A percentile compares a stretch with the other conserved stretches of the same genome.
Evolutionary conservation across 2,329 filamentous ascomycete genomes (phyloP).

Genomic region (Rutstroemia sp.): DNA sequence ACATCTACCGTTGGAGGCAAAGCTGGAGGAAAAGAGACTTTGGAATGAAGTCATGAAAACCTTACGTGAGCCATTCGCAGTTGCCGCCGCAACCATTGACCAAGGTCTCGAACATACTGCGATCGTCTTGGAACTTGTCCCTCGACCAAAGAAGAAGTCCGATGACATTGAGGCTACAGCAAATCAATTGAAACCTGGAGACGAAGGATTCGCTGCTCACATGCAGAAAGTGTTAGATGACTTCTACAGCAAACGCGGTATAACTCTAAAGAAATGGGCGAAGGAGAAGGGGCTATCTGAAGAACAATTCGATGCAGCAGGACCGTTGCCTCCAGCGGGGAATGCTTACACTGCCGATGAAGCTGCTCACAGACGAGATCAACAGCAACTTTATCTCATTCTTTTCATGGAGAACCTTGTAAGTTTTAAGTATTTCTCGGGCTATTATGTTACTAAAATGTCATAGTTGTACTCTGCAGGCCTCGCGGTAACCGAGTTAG

Average conservation of each 20-base stretch:
- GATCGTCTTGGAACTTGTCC: slow-evolving; percentile 46
- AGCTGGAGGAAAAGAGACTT: slow-evolving; percentile 45
- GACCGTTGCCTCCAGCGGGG: slow-evolving; percentile 32
- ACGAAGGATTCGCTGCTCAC: slow-evolving; percentile 47
- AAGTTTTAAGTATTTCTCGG: slow-evolving; percentile 15
- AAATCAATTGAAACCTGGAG: slow-evolving; percentile 42
- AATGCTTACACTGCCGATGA: slow-evolving; percentile 32
- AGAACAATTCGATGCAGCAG: slow-evolving; percentile 43
- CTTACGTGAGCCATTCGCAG: slow-evolving; percentile 59
- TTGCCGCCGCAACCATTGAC: slow-evolving; percentile 56
- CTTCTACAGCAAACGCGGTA: slow-evolving; percentile 47
- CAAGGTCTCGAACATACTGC: slow-evolving; percentile 59
- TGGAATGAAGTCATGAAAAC: slow-evolving; percentile 69
- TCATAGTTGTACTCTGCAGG: slow-evolving; percentile 44
- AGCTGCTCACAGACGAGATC: slow-evolving; percentile 42
- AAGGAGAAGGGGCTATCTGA: slow-evolving; percentile 37
- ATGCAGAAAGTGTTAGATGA: slow-evolving; percentile 45
- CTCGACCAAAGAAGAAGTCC: slow-evolving; percentile 38
- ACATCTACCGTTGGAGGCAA: slow-evolving; percentile 22
- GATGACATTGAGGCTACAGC: slow-evolving; percentile 46
- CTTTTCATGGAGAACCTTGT: slow-evolving; percentile 63
- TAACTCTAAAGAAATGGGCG: slow-evolving; percentile 45
- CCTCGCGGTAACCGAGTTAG: slow-evolving; percentile 54
- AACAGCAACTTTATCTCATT: slow-evolving; percentile 62
- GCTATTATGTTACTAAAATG: not conserved